A percentile compares a stretch with the other conserved stretches of the same genome.
These are phyloP conservation scores for Lichtheimia ornata DNA, from an alignment of 371 early-diverging fungal species.

Conservation along the genomic window DNA sequence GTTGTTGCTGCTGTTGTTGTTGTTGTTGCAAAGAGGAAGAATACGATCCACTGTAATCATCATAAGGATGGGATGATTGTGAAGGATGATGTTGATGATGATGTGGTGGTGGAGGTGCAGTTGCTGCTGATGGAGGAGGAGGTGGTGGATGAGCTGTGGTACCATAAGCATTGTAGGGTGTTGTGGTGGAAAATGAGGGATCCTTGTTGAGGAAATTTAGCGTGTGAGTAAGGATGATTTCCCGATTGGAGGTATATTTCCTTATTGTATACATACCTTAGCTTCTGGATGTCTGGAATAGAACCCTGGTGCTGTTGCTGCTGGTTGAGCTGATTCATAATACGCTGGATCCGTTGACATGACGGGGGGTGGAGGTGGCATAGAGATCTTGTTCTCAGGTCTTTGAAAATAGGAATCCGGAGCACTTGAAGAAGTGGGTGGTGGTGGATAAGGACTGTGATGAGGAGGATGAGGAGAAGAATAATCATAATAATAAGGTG, in stretches of 20 bases:
- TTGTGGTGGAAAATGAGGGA: not conserved
- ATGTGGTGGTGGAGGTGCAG: not conserved
- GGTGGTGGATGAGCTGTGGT: not conserved
- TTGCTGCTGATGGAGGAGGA: not conserved
- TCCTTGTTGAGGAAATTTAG: slow-evolving; percentile 1
- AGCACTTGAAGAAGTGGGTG: not conserved
- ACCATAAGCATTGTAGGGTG: slow-evolving; percentile 3
- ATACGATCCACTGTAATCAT: not conserved
- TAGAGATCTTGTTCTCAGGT: not conserved
- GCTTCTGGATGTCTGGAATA: slow-evolving; percentile 1
- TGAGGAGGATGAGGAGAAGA: not conserved
- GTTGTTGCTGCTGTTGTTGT: slow-evolving; percentile 7
- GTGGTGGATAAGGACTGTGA: not conserved
- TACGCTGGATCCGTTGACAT: too few relatives aligned
- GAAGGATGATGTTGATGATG: not conserved
- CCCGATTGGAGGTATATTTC: not conserved
- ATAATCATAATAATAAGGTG: not conserved
- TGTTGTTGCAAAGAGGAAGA: not conserved
- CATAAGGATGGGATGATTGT: not conserved
- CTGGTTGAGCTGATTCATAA: too few relatives aligned
- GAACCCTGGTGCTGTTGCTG: not conserved
- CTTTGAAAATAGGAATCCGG: not conserved
- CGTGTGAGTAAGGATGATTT: not conserved
- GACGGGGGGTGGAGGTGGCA: not conserved
- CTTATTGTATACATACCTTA: not conserved